A percentile compares a stretch with the other conserved stretches of the same genome.
Conservation (phyloP, 176 grass and related monocot species). For the Oryza rufipogon region DNA sequence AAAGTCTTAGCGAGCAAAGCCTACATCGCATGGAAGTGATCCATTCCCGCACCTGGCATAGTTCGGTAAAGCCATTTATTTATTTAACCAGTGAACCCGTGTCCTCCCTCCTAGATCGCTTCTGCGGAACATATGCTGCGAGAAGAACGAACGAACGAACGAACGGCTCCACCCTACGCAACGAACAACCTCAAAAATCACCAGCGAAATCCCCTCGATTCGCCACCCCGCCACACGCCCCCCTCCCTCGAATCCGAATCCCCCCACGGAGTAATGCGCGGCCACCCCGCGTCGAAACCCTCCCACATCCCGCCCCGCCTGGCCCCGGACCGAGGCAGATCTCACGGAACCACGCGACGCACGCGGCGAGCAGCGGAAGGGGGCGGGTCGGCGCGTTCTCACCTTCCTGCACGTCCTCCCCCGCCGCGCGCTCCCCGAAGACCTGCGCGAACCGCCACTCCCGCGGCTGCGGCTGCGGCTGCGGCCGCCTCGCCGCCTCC, state of each 20-base stretch:
- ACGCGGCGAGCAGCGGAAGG: not conserved
- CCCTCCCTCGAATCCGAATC: not conserved
- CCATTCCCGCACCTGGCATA: not conserved
- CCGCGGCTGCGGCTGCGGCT: conserved; percentile 39
- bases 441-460: conserved; percentile 94
- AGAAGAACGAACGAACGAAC: not conserved
- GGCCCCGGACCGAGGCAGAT: conserved; percentile 39
- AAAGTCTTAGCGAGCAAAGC: conserved; percentile 4
- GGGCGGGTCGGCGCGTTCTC: conserved; percentile 11
- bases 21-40: not conserved
- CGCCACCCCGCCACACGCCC: not conserved
- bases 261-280: conserved; percentile 23
- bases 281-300: not conserved
- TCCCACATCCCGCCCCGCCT: not conserved
- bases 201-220: conserved; percentile 12
- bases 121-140: not conserved
- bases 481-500: conserved; percentile 1
- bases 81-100: not conserved
- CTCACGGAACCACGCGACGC: conserved; percentile 32
- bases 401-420: conserved; percentile 96
- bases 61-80: conserved; percentile 7
- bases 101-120: not conserved
- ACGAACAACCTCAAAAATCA: conserved; percentile 27
- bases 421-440: conserved; percentile 83
- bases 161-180: not conserved